Conservation (phyloP, 805 yeast genomes). For the Brettanomyces nanus region DNA sequence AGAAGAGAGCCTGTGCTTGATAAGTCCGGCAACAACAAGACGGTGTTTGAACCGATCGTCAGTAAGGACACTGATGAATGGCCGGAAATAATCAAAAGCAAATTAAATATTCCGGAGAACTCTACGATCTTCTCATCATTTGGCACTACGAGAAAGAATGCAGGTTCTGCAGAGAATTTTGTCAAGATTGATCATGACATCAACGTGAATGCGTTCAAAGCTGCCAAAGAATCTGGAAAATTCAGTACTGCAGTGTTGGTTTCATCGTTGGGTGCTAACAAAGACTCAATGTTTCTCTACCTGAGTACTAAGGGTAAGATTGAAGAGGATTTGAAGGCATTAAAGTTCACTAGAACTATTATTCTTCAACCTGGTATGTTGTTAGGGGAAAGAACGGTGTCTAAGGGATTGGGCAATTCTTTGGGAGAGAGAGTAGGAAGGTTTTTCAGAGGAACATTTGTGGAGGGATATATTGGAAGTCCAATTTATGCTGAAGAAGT, state of each 20-base stretch:
- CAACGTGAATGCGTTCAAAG: slow-evolving; percentile 59
- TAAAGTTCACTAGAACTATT: slow-evolving; percentile 63
- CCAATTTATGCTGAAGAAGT: slow-evolving; percentile 64
- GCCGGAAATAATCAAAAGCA: slow-evolving; percentile 30
- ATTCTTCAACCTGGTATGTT: slow-evolving; percentile 73
- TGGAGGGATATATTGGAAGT: slow-evolving; percentile 24
- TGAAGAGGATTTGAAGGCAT: slow-evolving; percentile 55
- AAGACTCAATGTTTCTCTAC: slow-evolving; percentile 52
- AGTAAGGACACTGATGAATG: slow-evolving; percentile 44
- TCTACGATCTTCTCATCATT: slow-evolving; percentile 53
- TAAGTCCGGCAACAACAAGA: slow-evolving; percentile 1
- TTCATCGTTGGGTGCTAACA: slow-evolving; percentile 57
- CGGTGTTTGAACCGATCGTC: slow-evolving; percentile 27
- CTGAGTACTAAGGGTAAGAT: slow-evolving; percentile 64
- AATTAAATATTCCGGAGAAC: slow-evolving; percentile 23
- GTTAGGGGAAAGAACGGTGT: slow-evolving; percentile 49
- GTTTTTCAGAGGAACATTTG: slow-evolving; percentile 25
- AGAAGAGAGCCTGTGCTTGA: slow-evolving; percentile 33
- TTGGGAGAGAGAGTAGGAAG: slow-evolving; percentile 26
- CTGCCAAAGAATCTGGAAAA: slow-evolving; percentile 59
- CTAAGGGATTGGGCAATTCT: slow-evolving; percentile 31
- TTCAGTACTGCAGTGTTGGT: slow-evolving; percentile 60
- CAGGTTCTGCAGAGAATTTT: slow-evolving; percentile 68
- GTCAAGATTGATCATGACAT: slow-evolving; percentile 66
- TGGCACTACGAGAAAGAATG: slow-evolving; percentile 68